Base-by-base conservation (phyloP, 495 filamentous ascomycete genomes). In the Hypoxylon intermedium region DNA sequence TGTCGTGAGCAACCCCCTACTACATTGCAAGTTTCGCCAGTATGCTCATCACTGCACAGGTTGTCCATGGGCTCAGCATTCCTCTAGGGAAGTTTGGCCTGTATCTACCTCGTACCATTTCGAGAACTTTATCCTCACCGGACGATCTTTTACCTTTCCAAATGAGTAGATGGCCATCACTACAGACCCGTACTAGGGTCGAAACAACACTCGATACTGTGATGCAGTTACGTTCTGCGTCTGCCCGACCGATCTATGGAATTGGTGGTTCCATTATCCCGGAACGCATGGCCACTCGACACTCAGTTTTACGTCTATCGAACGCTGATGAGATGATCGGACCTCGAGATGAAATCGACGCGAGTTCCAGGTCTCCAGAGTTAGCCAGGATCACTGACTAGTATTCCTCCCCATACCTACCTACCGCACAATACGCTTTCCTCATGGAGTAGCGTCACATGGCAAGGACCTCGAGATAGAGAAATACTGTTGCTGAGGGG, bases 21-120 rank as follows among this genome's bases (percentile, higher is more conserved):
- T 33, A 34, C 1, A n/a, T n/a, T 6, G 1, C 5, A 41, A 34
- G n/a, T 37, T 13, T 21, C n/a, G 23, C 15, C 6, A 38, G 15
- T 18, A 43, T 41, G 33, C 52, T 52, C 9, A 60, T 57, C 21
- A 9, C 44, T 42, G 21, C 26, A 13, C 31, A 93, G 90, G 77
- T 94, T 54, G 89, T 95, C 11, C 92, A 97, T 60, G 91, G 92
- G 9, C 80, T 97, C 13, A 92, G 86, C 24, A 89, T 97, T 16
- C 91, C 92, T 0, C 63, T 95, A 3, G 91, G 89, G 0, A 96
- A 96, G 71, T 77, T 92, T 0, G 91, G 92, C 1, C 87, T 92
- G 66, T 84, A 89, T 52, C 77, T 94, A 0, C 92, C 92, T 2
- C 79, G 87, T 21, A 93, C 90, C 0, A 76, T 95, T 53, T 93